Base-by-base conservation (phyloP, 1,284 basidiomycete genomes). In the Boletus holoroseus region DNA sequence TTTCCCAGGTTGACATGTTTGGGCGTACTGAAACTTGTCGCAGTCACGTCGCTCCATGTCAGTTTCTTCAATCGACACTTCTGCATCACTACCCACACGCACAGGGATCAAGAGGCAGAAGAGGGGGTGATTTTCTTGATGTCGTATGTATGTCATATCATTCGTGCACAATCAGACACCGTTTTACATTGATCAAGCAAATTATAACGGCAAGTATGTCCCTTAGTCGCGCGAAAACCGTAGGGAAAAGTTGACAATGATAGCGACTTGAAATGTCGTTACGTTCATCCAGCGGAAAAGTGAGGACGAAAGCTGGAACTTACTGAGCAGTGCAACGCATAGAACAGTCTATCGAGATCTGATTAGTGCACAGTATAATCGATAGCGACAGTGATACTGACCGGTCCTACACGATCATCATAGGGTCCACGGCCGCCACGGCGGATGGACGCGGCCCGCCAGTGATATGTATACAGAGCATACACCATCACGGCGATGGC, bases 401-500 rank as follows among this genome's bases (percentile, higher is more conserved):
- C 84, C 45, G 84, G 84, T 51, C 94, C 94, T 49, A 98, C 71
- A 51, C 96, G 82, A 73, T 99, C 95, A 64, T 99, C 96, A 71
- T 99, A 99, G 2, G 95, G 94, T 20, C 94, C 95, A 47, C 89
- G 83, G 12, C 94, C 92, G 41, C 94, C 88, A 51, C 84, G 80
- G 45, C 94, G 83, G 66, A 99, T 99, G 20, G 94, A 92, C 27
- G 83, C 79, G 13, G 95, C 96, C 61, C 95, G 85, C 91, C 94
- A 94, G 70, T 98, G 94, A 69, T 94, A 98, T 38, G 93, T 93
- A 59, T 89, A 88, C 16, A 99, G 73, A 1, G 96, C 95, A 69
- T 97, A 98, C 28, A 93, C 69, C 95, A 98, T 98, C 58, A 97
- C 93, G 12, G 83, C 90, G 83, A 97, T 91, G 36, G 95, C 94